A percentile compares a stretch with the other conserved stretches of the same genome.
These are phyloP conservation scores for Microsporum audouinii DNA, from an alignment of 2,329 filamentous ascomycete genomes.

Conservation along the genomic window DNA sequence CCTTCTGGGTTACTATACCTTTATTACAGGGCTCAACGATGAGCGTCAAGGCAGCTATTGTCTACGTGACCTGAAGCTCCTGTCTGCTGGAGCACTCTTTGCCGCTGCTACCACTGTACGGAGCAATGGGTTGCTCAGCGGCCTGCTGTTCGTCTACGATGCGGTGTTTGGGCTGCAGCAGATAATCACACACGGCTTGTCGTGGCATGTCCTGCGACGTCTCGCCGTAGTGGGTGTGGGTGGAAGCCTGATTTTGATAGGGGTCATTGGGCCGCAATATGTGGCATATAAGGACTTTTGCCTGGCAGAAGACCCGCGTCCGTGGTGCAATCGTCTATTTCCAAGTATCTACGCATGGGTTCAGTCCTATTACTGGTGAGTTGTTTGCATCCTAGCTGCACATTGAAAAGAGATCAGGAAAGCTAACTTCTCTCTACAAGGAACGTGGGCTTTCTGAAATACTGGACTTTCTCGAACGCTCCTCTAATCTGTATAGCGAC, in stretches of 20 bases:
- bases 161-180: conserved; percentile 34
- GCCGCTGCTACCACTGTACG: conserved; percentile 62
- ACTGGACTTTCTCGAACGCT: conserved; percentile 79
- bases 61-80: conserved; percentile 38
- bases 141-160: conserved; percentile 61
- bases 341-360: conserved; percentile 91
- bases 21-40: conserved; percentile 40
- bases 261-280: conserved; percentile 60
- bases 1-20: conserved; percentile 60
- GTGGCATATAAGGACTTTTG: conserved; percentile 67
- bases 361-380: conserved; percentile 80
- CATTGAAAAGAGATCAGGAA: not conserved
- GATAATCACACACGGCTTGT: conserved; percentile 30
- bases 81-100: conserved; percentile 58
- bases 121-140: conserved; percentile 78
- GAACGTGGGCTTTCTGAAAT: conserved; percentile 76
- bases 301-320: conserved; percentile 33
- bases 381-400: conserved; percentile 7
- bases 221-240: conserved; percentile 51
- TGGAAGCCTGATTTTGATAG: conserved; percentile 55
- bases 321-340: conserved; percentile 63
- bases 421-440: conserved; percentile 37
- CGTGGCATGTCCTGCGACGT: conserved; percentile 37
- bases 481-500: conserved; percentile 76
- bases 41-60: conserved; percentile 19